These are phyloP conservation scores for Monilinia vaccinii-corymbosi DNA, from an alignment of 2,329 filamentous ascomycete species.

Conservation along the genomic window DNA sequence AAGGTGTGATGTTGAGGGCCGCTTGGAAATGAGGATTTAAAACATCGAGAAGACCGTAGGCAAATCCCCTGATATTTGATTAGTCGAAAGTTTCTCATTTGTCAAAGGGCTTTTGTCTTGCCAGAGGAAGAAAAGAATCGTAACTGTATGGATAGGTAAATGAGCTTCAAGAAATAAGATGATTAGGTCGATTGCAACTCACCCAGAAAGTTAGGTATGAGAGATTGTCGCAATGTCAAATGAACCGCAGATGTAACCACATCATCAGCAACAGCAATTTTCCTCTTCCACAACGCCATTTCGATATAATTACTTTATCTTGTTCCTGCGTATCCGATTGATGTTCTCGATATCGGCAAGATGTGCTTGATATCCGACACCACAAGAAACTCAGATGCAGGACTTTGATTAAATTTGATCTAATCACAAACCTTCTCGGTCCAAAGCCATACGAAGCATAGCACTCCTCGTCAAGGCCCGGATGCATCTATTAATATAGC, in stretches of 20 bases:
- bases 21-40: slow-evolving; percentile 37
- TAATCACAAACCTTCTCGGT: neutral
- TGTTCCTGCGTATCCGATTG: neutral
- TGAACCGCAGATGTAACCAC: slow-evolving; percentile 28
- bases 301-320: neutral
- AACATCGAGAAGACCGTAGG: slow-evolving; percentile 37
- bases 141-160: slow-evolving; percentile 30
- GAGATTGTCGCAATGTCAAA: slow-evolving; percentile 30
- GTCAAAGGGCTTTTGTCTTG: neutral
- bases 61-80: slow-evolving; percentile 30
- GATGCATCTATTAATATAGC: neutral
- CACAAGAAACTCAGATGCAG: neutral
- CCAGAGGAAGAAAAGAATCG: slow-evolving; percentile 44
- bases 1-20: slow-evolving; percentile 30
- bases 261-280: slow-evolving; percentile 30
- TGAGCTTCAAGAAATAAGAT: slow-evolving; percentile 4
- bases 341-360: neutral
- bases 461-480: neutral
- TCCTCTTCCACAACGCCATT: slow-evolving; percentile 29
- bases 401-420: neutral
- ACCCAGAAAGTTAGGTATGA: slow-evolving; percentile 26
- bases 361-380: neutral
- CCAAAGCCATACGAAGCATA: neutral
- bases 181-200: neutral
- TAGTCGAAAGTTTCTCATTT: neutral